phyloP scores from a whole-genome alignment of 106 monocot species.

The Phalaenopsis aphrodite region DNA sequence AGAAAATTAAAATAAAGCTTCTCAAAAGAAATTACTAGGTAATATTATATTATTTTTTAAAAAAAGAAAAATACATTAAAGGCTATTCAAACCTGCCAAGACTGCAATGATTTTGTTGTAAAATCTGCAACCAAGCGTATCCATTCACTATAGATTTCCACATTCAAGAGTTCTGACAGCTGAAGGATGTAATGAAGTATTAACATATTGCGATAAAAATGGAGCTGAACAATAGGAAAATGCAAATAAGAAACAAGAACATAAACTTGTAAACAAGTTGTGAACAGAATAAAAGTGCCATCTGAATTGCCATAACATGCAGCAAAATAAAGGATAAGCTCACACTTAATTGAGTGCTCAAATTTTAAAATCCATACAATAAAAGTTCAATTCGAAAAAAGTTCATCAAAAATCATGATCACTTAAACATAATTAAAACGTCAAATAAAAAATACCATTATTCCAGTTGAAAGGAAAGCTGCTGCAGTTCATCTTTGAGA shows the following conservation, averaged over 20 bases:
- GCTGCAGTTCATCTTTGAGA: background rate
- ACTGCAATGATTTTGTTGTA: constrained; percentile 83
- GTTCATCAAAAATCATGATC: background rate
- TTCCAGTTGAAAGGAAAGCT: background rate
- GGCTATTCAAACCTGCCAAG: constrained; percentile 81
- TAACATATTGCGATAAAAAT: constrained; percentile 6
- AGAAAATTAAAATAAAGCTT: constrained; percentile 5
- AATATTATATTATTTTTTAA: background rate
- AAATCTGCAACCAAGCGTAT: constrained; percentile 85
- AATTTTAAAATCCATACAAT: background rate
- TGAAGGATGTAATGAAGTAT: constrained; percentile 19
- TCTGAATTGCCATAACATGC: background rate
- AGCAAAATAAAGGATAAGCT: background rate
- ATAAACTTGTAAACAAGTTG: background rate
- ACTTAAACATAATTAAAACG: background rate
- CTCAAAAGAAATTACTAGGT: background rate
- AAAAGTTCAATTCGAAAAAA: background rate
- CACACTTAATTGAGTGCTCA: background rate
- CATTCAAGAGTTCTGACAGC: constrained; percentile 83
- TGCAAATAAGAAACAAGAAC: background rate
- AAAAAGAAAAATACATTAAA: background rate
- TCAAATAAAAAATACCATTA: background rate
- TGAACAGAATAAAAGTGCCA: background rate
- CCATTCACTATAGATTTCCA: constrained; percentile 93
- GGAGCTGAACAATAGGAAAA: background rate